Conservation (phyloP, 352 stramenopile genomes). For the Lagenidium giganteum region DNA sequence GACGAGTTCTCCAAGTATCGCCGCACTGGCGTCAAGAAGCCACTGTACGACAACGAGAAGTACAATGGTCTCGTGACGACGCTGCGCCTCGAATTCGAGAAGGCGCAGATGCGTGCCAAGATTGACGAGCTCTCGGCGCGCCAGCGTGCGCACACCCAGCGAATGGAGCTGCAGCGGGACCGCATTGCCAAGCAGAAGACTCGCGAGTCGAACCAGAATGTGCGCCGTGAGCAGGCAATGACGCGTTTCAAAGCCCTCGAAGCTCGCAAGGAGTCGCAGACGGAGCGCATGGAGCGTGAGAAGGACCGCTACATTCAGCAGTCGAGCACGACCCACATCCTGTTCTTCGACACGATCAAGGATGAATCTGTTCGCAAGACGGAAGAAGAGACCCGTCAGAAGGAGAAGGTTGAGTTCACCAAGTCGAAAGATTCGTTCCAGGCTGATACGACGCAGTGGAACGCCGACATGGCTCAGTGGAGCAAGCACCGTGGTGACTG, state of each 20-base stretch:
- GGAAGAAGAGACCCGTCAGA: constrained; percentile 76
- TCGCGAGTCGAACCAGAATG: constrained; percentile 64
- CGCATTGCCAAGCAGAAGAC: constrained; percentile 64
- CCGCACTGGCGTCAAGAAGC: constrained; percentile 50
- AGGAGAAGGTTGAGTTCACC: constrained; percentile 87
- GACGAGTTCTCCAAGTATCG: constrained; percentile 74
- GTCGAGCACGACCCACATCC: constrained; percentile 63
- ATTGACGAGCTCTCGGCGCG: constrained; percentile 58
- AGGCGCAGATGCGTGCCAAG: constrained; percentile 79
- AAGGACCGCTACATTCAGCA: constrained; percentile 81
- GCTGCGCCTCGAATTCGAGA: constrained; percentile 79
- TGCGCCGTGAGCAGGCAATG: constrained; percentile 64
- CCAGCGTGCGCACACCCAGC: constrained; percentile 67
- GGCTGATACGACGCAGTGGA: constrained; percentile 84
- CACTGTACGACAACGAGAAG: constrained; percentile 76
- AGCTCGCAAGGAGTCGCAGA: constrained; percentile 72
- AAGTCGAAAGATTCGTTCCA: constrained; percentile 88
- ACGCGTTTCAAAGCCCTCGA: constrained; percentile 79
- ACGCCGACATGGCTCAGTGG: constrained; percentile 86
- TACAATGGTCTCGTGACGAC: constrained; percentile 75
- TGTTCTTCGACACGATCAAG: constrained; percentile 80
- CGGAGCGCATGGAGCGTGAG: constrained; percentile 74
- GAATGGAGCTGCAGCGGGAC: constrained; percentile 51
- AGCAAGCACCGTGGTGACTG: constrained; percentile 84
- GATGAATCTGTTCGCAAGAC: constrained; percentile 67